Conservation (phyloP, 345 rosid species). For the Aurinia saxatilis region DNA sequence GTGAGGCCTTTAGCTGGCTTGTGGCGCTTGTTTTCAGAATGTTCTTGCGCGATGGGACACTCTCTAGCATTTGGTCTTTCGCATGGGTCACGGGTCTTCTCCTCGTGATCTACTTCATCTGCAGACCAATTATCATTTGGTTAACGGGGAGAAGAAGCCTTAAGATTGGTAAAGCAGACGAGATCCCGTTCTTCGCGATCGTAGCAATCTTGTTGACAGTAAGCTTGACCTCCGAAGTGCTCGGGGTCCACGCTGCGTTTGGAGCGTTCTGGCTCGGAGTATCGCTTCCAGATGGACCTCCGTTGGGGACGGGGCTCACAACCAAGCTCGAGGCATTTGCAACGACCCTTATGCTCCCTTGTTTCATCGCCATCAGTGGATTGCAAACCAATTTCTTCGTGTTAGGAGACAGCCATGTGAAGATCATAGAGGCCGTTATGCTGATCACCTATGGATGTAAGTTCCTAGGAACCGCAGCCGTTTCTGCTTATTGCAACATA, state of each 20-base stretch:
- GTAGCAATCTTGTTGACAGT: conserved; percentile 3
- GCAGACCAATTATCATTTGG: conserved; percentile 27
- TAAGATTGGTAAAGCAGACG: neutral
- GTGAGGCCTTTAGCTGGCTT: conserved; percentile 20
- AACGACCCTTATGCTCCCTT: conserved; percentile 20
- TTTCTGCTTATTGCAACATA: conserved; percentile 21
- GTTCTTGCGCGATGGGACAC: neutral
- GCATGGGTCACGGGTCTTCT: neutral
- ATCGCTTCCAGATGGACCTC: conserved; percentile 33
- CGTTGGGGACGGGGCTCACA: conserved; percentile 23
- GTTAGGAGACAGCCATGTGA: neutral
- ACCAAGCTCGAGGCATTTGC: conserved; percentile 29
- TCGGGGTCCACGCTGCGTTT: conserved; percentile 29
- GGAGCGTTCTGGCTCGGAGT: conserved; percentile 35
- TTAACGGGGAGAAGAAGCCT: conserved; percentile 16
- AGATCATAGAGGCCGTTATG: conserved; percentile 14
- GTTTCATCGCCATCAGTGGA: conserved; percentile 31
- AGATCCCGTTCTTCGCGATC: conserved; percentile 24
- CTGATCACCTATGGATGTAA: conserved; percentile 17
- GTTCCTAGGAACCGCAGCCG: conserved; percentile 25
- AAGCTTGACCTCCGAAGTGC: conserved; percentile 17
- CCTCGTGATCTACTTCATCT: neutral
- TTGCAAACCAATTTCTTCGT: conserved; percentile 27
- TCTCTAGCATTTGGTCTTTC: conserved; percentile 15
- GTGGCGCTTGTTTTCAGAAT: conserved; percentile 12